Evolutionary conservation across 2,329 filamentous ascomycete genomes (phyloP), one percentile per base, ranked within the genome.

Genomic region (Colletotrichum cordylinicola): DNA sequence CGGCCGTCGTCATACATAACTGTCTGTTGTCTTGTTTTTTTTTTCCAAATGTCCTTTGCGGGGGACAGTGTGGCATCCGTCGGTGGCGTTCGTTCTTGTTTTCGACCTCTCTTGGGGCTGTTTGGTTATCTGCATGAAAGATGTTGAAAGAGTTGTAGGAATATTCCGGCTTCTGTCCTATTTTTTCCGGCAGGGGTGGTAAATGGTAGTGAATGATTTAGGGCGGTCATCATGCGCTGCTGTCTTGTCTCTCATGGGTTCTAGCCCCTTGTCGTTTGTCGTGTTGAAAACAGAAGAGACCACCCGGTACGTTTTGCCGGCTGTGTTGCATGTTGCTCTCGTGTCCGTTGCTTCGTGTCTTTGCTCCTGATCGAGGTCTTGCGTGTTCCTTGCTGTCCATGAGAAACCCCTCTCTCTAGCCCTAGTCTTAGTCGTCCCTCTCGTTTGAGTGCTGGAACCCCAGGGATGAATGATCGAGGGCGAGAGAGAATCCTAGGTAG

Each of bases 1-100:
- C 52, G 39, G 39, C 48, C 37, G 18, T 52, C 60, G 37, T 70
- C 60, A 70, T 72, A 74, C 60, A 77, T 76, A 70, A 62, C 33
- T 66, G 48, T 35, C n/a, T 52, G 43, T 52, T 52, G n/a, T 72
- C 68, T 56, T 24, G 52, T 64, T 29, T n/a, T 67, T 70, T 48
- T 24, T 48, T 39, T 39, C 48, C 56, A 12, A 67, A 31, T 62
- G 16, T 43, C 31, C 37, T 16, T n/a, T 33, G 48, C 60, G 71
- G 61, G 48, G 58, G 55, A 43, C 3, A 62, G 73, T 55, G 12
- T 67, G 60, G 75, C 73, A 76, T 76, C 56, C 18, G 43, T 69
- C 35, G 24, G 35, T 52, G 75, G 68, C 74, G 66, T 77, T 74
- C 24, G 24, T 33, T 64, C 18, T 15, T 55, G 37, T 16, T 27